Evolutionary conservation across 2,329 filamentous ascomycete species (phyloP).

Genomic region (Colletotrichum sp.): DNA sequence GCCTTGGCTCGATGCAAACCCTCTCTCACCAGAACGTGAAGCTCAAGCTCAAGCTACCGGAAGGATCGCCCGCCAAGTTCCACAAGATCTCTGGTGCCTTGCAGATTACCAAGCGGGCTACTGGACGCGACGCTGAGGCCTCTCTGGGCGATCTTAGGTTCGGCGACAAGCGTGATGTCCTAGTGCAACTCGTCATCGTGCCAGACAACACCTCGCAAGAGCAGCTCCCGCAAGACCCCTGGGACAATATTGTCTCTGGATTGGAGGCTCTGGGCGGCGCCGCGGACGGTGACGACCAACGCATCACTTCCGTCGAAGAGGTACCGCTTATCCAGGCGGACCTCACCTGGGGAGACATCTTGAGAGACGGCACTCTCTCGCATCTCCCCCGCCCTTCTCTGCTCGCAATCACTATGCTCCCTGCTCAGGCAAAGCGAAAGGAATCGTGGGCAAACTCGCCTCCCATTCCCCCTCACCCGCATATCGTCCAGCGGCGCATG

Average conservation of each 20-base stretch:
- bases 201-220: slow-evolving; percentile 86
- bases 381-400: slow-evolving; percentile 90
- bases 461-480: slow-evolving; percentile 92
- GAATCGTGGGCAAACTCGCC: slow-evolving; percentile 71
- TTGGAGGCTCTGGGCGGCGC: slow-evolving; percentile 91
- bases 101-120: slow-evolving; percentile 95
- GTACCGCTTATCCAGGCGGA: slow-evolving; percentile 95
- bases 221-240: slow-evolving; percentile 87
- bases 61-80: slow-evolving; percentile 97
- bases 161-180: slow-evolving; percentile 90
- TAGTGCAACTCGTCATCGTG: slow-evolving; percentile 91
- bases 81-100: slow-evolving; percentile 97
- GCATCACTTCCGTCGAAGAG: slow-evolving; percentile 87
- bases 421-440: slow-evolving; percentile 65
- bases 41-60: slow-evolving; percentile 89
- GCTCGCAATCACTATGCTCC: slow-evolving; percentile 94
- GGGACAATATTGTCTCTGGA: slow-evolving; percentile 96
- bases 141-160: slow-evolving; percentile 91
- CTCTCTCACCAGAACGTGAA: slow-evolving; percentile 99
- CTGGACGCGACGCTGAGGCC: slow-evolving; percentile 92
- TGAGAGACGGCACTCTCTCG: slow-evolving; percentile 84
- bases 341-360: slow-evolving; percentile 89
- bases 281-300: slow-evolving; percentile 83
- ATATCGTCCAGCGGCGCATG: slow-evolving; percentile 96
- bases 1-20: slow-evolving; percentile 88